phyloP scores from a whole-genome alignment of 140 eudicot species.

The Oenanthe javanica region DNA sequence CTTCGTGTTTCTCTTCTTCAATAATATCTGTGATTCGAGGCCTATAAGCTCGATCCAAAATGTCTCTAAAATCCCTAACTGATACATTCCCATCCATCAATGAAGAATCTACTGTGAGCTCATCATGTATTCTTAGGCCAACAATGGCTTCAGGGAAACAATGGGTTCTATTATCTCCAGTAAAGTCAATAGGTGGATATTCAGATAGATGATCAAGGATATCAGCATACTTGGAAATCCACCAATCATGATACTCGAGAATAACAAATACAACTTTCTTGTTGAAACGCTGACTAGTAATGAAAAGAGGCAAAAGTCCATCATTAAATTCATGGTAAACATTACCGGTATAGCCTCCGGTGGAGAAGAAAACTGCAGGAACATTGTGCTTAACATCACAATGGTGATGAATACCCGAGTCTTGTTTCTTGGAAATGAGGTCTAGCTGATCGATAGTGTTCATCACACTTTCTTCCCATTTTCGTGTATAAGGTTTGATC shows the following conservation, averaged over 20 bases:
- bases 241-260: constrained; percentile 86
- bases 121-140: constrained; percentile 77
- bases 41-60: constrained; percentile 55
- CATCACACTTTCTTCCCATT: constrained; percentile 86
- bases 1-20: constrained; percentile 36
- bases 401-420: constrained; percentile 14
- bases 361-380: constrained; percentile 87
- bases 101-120: constrained; percentile 55
- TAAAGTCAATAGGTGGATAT: constrained; percentile 53
- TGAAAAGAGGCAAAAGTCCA: constrained; percentile 76
- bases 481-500: constrained; percentile 82
- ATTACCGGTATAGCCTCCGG: constrained; percentile 91
- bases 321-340: constrained; percentile 90
- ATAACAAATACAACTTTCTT: constrained; percentile 86
- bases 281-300: constrained; percentile 67
- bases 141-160: constrained; percentile 85
- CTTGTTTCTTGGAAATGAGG: constrained; percentile 38
- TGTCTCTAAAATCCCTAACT: constrained; percentile 52
- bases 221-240: constrained; percentile 70
- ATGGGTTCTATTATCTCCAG: constrained; percentile 61
- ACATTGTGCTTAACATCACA: constrained; percentile 71
- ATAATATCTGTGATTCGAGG: constrained; percentile 50
- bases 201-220: constrained; percentile 64
- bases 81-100: constrained; percentile 37
- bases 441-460: constrained; percentile 58